Base-by-base conservation (phyloP, 345 rosid species). In the Arabis hirsuta region DNA sequence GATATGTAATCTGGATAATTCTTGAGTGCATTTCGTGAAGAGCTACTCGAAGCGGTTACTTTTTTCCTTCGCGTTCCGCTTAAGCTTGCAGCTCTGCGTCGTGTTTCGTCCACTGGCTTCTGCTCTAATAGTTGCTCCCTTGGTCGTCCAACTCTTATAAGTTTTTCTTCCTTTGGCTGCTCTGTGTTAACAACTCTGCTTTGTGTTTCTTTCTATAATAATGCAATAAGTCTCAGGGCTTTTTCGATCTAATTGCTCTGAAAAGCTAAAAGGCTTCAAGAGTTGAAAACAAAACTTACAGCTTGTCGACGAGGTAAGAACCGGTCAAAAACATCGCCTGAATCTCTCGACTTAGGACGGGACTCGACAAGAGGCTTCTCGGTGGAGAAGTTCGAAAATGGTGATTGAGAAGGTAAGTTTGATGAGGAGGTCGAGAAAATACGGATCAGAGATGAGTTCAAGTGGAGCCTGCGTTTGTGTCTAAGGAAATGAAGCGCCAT, bases 401-500 rank as follows among this genome's bases (percentile, higher is more conserved):
- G 16, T 58, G 29, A 10, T 36, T 56, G 62, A 56, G 44, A 36
- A 4, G 9, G 29, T 58, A 6, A 6, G 29, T 11, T 36, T 38
- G 62, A 59, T 41, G 64, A 22, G 7, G 20, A 41, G 11, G 34
- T 59, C 1, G 64, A 59, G 48, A 39, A 41, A 12, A 22, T 39
- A 12, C 64, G 22, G 20, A 42, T 12, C 26, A 13, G 50, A 42
- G 32, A 7, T 42, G 34, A 12, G 7, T 41, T 60, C 65, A 60
- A 60, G 65, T 24, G 10, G 16, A 58, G 19, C 45, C 29, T 38
- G 7, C 38, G 48, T 12, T 59, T 41, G 16, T 12, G 20, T 41
- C 19, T 59, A 50, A 41, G 50, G 4, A 60, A 48, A 24, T 42
- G 65, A 42, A 60, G 7, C 22, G 65, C 50, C 50, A 60, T 60